Evolutionary conservation across 352 stramenopile genomes (phyloP), one percentile per base, ranked within the genome.

Genomic region (Blastocystis sp.): DNA sequence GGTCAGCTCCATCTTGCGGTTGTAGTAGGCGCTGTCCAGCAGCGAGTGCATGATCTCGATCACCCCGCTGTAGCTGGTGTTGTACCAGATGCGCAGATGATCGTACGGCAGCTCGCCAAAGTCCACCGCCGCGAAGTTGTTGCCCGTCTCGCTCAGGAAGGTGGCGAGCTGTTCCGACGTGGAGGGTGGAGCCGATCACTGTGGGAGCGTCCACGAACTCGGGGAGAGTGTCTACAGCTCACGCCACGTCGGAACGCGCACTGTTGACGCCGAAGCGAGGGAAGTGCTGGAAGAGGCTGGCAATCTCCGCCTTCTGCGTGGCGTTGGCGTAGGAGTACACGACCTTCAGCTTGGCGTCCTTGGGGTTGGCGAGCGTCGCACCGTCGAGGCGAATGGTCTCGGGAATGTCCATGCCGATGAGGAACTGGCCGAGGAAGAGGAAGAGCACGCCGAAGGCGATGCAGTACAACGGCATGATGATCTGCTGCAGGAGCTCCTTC

Each of bases 401-500:
- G 3, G 52, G 23, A 1, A 43, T 61, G 38, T 84, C 53, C 9
- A 84, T 43, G 14, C 60, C 60, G 11, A 43, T 59, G 23, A 84
- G 28, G 5, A 56, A 67, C 38, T 84, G 52, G 17, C 74, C 74
- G 17, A 84, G 34, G 74, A 84, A 84, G 38, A 84, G 41, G 21
- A 84, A 56, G 34, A 84, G 21, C 2, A 67, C 43, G 10, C 74
- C 74, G 38, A 84, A 17, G 2, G 34, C 28, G 0, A 84, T 69
- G 53, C 45, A 67, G 14, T 59, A 67, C 5, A 84, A 28, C 4
- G 74, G 74, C 2, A 48, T 23, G 0, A 84, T 21, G 28, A 53
- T 67, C n/a, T 84, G 74, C 21, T 84, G 74, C 0, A 66, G 19
- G 21, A 84, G 61, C n/a, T 84, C 74, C 74, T 84, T 84, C 74